These are phyloP conservation scores for Ceratobasidium sp. DNA, from an alignment of 1,284 basidiomycete species.

Conservation along the genomic window DNA sequence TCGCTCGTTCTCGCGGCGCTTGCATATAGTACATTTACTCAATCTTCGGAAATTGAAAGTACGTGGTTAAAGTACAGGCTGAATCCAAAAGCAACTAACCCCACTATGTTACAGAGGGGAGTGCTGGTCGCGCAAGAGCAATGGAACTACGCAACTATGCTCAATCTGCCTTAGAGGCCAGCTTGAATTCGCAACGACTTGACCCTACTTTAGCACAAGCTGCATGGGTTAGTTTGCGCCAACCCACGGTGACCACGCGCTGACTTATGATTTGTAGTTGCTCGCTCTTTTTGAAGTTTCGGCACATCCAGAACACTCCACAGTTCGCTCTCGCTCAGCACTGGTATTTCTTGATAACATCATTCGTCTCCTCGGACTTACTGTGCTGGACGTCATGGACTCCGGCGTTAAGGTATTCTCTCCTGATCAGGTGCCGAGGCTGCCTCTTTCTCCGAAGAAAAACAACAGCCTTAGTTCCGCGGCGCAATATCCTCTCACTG, in stretches of 20 bases:
- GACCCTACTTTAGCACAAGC: constrained; percentile 78
- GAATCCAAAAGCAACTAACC: not conserved
- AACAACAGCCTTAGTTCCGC: constrained; percentile 53
- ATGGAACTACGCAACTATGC: constrained; percentile 73
- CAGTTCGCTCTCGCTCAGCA: constrained; percentile 67
- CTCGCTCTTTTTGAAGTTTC: constrained; percentile 78
- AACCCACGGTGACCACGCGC: constrained; percentile 45
- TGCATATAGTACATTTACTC: constrained; percentile 74
- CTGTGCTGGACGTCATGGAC: constrained; percentile 69
- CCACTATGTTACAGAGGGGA: constrained; percentile 50
- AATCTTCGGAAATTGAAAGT: constrained; percentile 72
- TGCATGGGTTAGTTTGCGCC: constrained; percentile 70
- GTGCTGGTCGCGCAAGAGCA: constrained; percentile 60
- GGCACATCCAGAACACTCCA: constrained; percentile 71
- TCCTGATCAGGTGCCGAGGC: constrained; percentile 62
- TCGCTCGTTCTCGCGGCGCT: constrained; percentile 74
- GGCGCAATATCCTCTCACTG: constrained; percentile 52
- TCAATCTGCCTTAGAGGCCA: constrained; percentile 77
- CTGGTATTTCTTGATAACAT: constrained; percentile 74
- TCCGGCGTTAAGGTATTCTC: constrained; percentile 68
- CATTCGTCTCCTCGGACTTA: constrained; percentile 71
- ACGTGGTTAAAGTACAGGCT: not conserved
- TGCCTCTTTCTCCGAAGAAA: constrained; percentile 59
- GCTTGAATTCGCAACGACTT: constrained; percentile 75
- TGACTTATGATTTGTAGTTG: constrained; percentile 61